phyloP scores from a whole-genome alignment of 1,139 yeast species.

The Meyerozyma smithsonii region DNA sequence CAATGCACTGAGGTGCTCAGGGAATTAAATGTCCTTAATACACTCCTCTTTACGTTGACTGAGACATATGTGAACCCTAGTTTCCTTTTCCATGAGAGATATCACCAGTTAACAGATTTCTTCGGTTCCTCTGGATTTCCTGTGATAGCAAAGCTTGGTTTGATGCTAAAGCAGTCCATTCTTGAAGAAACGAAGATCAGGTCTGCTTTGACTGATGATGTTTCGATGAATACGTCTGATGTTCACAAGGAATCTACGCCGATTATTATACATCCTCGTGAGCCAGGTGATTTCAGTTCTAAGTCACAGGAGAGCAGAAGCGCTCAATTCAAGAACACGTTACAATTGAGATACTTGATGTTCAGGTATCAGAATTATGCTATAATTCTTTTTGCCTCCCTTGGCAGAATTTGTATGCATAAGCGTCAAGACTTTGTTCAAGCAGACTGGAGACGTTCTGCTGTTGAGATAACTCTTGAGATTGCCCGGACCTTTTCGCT shows the following conservation, averaged over 20 bases:
- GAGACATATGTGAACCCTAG: slow-evolving; percentile 54
- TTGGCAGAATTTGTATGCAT: slow-evolving; percentile 40
- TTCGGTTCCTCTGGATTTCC: slow-evolving; percentile 30
- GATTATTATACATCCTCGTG: slow-evolving; percentile 30
- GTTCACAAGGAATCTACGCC: slow-evolving; percentile 29
- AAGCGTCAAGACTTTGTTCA: slow-evolving; percentile 39
- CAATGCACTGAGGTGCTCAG: slow-evolving; percentile 30
- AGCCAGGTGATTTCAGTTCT: slow-evolving; percentile 26
- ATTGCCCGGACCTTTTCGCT: slow-evolving; percentile 28
- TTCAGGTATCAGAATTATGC: slow-evolving; percentile 49
- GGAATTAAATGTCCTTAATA: slow-evolving; percentile 28
- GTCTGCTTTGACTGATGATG: slow-evolving; percentile 40
- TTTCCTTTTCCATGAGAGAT: slow-evolving; percentile 44
- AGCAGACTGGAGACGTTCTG: slow-evolving; percentile 30
- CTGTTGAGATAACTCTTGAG: slow-evolving; percentile 36
- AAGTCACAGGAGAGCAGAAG: slow-evolving; percentile 36
- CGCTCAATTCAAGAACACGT: slow-evolving; percentile 56
- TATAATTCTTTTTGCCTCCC: slow-evolving; percentile 33
- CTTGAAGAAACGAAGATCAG: slow-evolving; percentile 56
- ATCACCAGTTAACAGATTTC: slow-evolving; percentile 39
- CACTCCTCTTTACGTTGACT: slow-evolving; percentile 42
- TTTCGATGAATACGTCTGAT: slow-evolving; percentile 40
- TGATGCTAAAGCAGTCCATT: slow-evolving; percentile 44
- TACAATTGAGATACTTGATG: slow-evolving; percentile 49
- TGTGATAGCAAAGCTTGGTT: slow-evolving; percentile 31